Base-by-base conservation (phyloP, 441 rosid species). In the Gossypium aridum region DNA sequence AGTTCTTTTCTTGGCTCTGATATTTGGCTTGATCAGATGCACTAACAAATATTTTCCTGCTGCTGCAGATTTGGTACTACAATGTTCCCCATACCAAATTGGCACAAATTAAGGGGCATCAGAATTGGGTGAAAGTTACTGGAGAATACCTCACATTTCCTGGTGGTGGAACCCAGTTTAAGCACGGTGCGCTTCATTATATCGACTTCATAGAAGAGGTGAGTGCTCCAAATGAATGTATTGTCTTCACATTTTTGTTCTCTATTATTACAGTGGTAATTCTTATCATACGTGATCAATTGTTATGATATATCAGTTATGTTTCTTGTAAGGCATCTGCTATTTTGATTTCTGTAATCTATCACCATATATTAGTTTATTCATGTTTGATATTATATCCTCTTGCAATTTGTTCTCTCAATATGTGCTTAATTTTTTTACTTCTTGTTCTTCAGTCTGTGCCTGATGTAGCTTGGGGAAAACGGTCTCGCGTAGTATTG, bases 391-490 rank as follows among this genome's bases (percentile, higher is more conserved):
- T 54, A 16, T 56, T 19, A 19, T 7, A 23, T 23, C 23, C 25
- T 56, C 61, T 7, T 56, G 61, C 61, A 19, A 64, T 17, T 7
- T 64, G 14, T 64, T 16, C 23, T 64, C 19, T 43, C 25, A 20
- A 65, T 16, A 7, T 2, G 1, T 19, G 25, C 61, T 19, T 56
- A 55, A 19, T n/a, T 20, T 19, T 56, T 19, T 56, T 2, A 56
- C 22, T 56, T 19, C 23, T 56, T 56, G 12, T 7, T 65, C 71
- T 88, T 78, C 87, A 94, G 99, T 87, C 97, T 83, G 89, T 90
- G 69, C 85, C 89, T 77, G 96, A 83, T 55, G 83, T 94, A 76
- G 93, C 92, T n/a, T 94, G 98, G 99, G 98, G 98, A 70, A 91
- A 86, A 73, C 88, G 80, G 26, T 75, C 96, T 45, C 96, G 97